Evolutionary conservation across 495 filamentous ascomycete species (phyloP).

Genomic region (Hypomontagnella submonticulosa): DNA sequence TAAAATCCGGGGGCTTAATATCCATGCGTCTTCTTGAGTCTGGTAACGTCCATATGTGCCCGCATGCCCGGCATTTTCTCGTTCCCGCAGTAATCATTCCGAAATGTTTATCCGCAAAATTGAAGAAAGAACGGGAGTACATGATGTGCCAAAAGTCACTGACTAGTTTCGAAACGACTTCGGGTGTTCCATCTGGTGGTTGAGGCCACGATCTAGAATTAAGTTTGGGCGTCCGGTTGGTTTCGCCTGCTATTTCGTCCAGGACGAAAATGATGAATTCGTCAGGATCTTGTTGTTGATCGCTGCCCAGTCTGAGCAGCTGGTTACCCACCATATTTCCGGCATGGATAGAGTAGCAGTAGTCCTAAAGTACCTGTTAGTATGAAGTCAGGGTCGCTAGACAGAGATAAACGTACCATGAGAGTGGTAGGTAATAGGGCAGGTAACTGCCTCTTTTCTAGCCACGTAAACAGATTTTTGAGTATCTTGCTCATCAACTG

Average conservation of each 20-base stretch:
- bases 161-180: background rate
- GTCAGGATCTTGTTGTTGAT: conserved; percentile 56
- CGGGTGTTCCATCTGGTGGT: background rate
- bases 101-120: too few relatives aligned
- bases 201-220: too few relatives aligned
- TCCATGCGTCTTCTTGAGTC: too few relatives aligned
- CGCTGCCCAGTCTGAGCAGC: conserved; percentile 48
- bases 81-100: too few relatives aligned
- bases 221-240: conserved; percentile 36
- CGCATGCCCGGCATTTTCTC: too few relatives aligned
- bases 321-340: conserved; percentile 32
- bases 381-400: background rate
- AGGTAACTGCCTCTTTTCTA: conserved; percentile 73
- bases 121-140: too few relatives aligned
- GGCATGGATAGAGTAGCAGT: conserved; percentile 49
- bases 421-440: conserved; percentile 68
- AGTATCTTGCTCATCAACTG: conserved; percentile 82
- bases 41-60: too few relatives aligned
- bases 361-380: conserved; percentile 52
- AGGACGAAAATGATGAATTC: conserved; percentile 57
- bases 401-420: conserved; percentile 62
- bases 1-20: too few relatives aligned
- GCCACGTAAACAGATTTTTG: conserved; percentile 73
- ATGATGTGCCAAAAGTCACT: background rate
- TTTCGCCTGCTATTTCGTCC: conserved; percentile 55